Evolutionary conservation across 768 basidiomycete genomes (phyloP).

Genomic region (Termitomyces heimii): DNA sequence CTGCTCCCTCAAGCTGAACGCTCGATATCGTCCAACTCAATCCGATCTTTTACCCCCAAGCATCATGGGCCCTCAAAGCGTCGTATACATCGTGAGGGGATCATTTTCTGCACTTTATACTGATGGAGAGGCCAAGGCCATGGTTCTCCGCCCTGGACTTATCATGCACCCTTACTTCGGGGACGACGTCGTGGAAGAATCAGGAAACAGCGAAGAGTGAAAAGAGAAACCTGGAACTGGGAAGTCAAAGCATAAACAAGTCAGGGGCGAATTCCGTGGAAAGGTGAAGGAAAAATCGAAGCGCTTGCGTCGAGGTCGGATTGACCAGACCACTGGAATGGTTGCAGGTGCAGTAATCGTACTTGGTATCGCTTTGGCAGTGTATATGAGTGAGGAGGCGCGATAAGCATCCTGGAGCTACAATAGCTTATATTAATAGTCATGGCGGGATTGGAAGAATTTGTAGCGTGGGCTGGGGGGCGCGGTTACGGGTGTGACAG

Average conservation of each 20-base stretch:
- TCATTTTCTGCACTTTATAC: slow-evolving; percentile 31
- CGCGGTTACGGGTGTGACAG: too few relatives aligned
- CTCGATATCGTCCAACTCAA: slow-evolving; percentile 52
- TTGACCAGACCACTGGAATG: slow-evolving; percentile 37
- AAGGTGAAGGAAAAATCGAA: slow-evolving; percentile 14
- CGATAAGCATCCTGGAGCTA: too few relatives aligned
- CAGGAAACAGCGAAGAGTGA: slow-evolving; percentile 14
- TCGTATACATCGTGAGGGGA: slow-evolving; percentile 69
- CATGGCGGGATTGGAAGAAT: slow-evolving; percentile 20
- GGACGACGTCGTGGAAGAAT: slow-evolving; percentile 17
- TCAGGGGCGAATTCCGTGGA: slow-evolving; percentile 12
- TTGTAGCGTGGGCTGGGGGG: slow-evolving; percentile 25
- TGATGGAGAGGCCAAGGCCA: slow-evolving; percentile 54
- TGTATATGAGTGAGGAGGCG: slow-evolving; percentile 38
- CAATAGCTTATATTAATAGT: slow-evolving; percentile 16
- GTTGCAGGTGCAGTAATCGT: slow-evolving; percentile 64
- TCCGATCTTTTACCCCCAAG: slow-evolving; percentile 43
- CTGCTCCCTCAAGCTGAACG: slow-evolving; percentile 54
- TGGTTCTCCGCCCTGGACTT: slow-evolving; percentile 48
- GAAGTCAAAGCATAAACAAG: slow-evolving; percentile 10
- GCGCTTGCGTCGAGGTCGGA: slow-evolving; percentile 13
- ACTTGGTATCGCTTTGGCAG: slow-evolving; percentile 64
- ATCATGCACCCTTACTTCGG: slow-evolving; percentile 48
- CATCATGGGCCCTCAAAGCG: slow-evolving; percentile 77
- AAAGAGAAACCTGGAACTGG: slow-evolving; percentile 1